Evolutionary conservation across 2,329 filamentous ascomycete genomes (phyloP).

Genomic region (Monilinia aucupariae): DNA sequence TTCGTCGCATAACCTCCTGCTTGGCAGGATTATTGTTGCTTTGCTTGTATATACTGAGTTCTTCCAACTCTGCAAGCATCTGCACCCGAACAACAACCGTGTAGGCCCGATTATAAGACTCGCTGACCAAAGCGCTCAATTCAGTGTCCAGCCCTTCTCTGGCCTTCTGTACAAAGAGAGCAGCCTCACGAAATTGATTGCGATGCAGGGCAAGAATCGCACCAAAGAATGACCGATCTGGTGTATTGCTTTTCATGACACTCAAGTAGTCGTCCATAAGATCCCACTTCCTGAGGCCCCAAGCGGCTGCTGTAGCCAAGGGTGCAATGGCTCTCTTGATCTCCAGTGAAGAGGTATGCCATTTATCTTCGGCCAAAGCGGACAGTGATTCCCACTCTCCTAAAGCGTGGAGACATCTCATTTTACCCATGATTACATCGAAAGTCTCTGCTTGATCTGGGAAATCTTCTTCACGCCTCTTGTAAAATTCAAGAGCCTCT

Average conservation of each 20-base stretch:
- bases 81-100: constrained; percentile 97
- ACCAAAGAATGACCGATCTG: constrained; percentile 94
- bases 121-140: constrained; percentile 89
- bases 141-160: constrained; percentile 93
- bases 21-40: constrained; percentile 72
- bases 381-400: constrained; percentile 97
- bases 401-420: constrained; percentile 94
- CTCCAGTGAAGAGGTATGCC: constrained; percentile 82
- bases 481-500: constrained; percentile 87
- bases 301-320: constrained; percentile 89
- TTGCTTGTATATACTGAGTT: constrained; percentile 97
- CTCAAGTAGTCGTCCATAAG: constrained; percentile 96
- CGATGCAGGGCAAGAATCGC: constrained; percentile 92
- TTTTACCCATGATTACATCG: constrained; percentile 98
- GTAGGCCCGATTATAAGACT: constrained; percentile 97
- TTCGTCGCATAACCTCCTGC: constrained; percentile 82
- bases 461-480: constrained; percentile 72
- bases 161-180: constrained; percentile 83
- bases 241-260: constrained; percentile 89
- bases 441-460: constrained; percentile 79
- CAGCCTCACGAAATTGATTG: constrained; percentile 89
- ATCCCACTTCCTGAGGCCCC: constrained; percentile 95
- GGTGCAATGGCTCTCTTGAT: constrained; percentile 88
- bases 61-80: constrained; percentile 97
- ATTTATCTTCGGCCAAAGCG: constrained; percentile 82